phyloP scores from a whole-genome alignment of 352 stramenopile species.

The Phytophthora agathidicida region DNA sequence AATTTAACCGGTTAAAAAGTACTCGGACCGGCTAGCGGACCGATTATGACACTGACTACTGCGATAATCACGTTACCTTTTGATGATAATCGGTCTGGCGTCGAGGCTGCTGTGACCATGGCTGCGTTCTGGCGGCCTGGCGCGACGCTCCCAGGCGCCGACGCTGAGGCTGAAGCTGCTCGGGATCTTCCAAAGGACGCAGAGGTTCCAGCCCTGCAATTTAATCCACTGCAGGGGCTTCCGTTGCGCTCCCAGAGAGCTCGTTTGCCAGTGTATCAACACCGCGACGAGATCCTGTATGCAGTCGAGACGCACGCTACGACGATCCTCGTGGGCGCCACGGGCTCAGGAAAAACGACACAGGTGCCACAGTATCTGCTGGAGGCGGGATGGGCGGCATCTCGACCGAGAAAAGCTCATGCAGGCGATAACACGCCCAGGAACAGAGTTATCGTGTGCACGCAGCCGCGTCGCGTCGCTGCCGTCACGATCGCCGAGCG shows the following conservation, averaged over 20 bases:
- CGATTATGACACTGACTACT: background rate
- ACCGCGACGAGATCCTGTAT: slow-evolving; percentile 91
- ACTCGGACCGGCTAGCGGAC: slow-evolving; percentile 6
- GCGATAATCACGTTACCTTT: slow-evolving; percentile 1
- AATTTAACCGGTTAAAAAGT: slow-evolving; percentile 30
- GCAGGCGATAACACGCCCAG: background rate
- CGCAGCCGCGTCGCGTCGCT: slow-evolving; percentile 95
- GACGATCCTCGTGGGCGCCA: slow-evolving; percentile 93
- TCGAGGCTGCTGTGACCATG: slow-evolving; percentile 13
- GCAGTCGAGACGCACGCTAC: slow-evolving; percentile 88
- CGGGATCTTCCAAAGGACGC: slow-evolving; percentile 37
- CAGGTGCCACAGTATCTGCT: slow-evolving; percentile 93
- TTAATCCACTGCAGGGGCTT: slow-evolving; percentile 69
- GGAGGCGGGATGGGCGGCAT: slow-evolving; percentile 87
- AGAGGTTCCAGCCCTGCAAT: slow-evolving; percentile 53
- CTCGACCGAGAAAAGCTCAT: slow-evolving; percentile 4
- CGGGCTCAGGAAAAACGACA: slow-evolving; percentile 93
- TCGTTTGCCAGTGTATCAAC: slow-evolving; percentile 87
- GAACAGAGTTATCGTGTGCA: slow-evolving; percentile 84
- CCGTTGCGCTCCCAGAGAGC: slow-evolving; percentile 62
- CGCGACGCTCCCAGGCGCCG: slow-evolving; percentile 38
- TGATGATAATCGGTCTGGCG: too few species aligned
- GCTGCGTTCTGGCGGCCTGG: slow-evolving; percentile 78
- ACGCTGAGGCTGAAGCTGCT: slow-evolving; percentile 34
- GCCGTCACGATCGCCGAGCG: slow-evolving; percentile 98